Base-by-base conservation (phyloP, 1,139 yeast genomes). In the Sugiyamaella novakii region DNA sequence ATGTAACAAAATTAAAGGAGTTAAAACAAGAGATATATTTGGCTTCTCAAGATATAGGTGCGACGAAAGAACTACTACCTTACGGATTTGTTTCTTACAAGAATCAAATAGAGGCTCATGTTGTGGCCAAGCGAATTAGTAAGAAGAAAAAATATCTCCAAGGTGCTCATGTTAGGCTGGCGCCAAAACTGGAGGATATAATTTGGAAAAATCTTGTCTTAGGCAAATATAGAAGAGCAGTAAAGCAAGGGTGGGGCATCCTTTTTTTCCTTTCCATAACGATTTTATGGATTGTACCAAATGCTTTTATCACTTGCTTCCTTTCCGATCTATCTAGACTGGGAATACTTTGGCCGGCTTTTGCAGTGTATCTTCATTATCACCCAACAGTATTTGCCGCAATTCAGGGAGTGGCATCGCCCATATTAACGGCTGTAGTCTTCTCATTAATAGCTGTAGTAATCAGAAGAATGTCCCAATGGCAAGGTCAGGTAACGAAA, bases 281-380 rank as follows among this genome's bases (percentile, higher is more conserved):
- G 50, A 35, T 71, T 3, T 55, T 63, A 3, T 71, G 74, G 74
- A 65, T 70, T 21, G 67, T 67, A 2, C 75, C 75, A 2, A 69
- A 68, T 50, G 74, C 75, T 1, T 67, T 71, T 46, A 66, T 71
- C 40, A 73, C 74, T 14, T 69, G 73, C 35, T 71, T 71, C 46
- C 36, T 70, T 21, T 62, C 71, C 5, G 69, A 70, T 50, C 50
- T 69, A 51, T 65, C 66, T 31, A 57, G 71, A 31, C 59, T 71
- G 19, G 75, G 72, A 1, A 59, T 59, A 6, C 56, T 70, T 3
- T 70, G 73, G 71, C 63, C 64, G 2, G 59, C 60, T 3, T 71
- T 70, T 45, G 58, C 60, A 17, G 40, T 37, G 0, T 68, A 63
- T 31, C 59, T 68, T 61, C 52, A 58, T n/a, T 31, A 47, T 3